Conservation (phyloP, 2,329 filamentous ascomycete genomes). For the Fusarium austroafricanum region DNA sequence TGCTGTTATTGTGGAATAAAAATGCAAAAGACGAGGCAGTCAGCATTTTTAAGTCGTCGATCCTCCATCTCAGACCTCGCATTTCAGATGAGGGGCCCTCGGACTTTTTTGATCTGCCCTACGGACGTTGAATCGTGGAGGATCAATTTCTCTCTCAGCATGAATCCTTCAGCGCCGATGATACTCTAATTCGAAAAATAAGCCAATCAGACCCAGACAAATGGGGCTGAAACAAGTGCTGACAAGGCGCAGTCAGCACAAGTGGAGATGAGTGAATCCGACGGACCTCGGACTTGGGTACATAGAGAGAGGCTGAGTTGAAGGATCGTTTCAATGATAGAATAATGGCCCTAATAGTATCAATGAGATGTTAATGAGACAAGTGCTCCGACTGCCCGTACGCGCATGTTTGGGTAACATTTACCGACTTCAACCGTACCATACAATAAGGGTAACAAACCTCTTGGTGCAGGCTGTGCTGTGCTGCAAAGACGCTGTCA, state of each 20-base stretch:
- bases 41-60: neutral
- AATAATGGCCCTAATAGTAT: too few relatives aligned
- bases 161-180: slow-evolving; percentile 9
- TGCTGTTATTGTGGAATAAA: neutral
- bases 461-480: too few relatives aligned
- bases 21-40: neutral
- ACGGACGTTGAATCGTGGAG: neutral
- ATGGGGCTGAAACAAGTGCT: slow-evolving; percentile 11
- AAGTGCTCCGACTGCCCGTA: too few relatives aligned
- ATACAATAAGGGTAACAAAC: too few relatives aligned
- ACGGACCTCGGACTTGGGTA: slow-evolving; percentile 21
- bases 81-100: slow-evolving; percentile 1
- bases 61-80: neutral
- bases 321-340: accelerated
- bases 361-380: too few relatives aligned
- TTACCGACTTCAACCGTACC: too few relatives aligned
- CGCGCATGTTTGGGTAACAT: too few relatives aligned
- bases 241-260: slow-evolving; percentile 14
- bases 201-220: neutral
- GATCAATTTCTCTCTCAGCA: neutral
- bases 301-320: neutral
- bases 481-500: too few relatives aligned
- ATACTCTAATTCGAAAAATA: neutral
- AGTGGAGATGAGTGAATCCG: neutral
- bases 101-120: slow-evolving; percentile 18